These are phyloP conservation scores for Onygena corvina DNA, from an alignment of 2,329 filamentous ascomycete species.

Conservation along the genomic window DNA sequence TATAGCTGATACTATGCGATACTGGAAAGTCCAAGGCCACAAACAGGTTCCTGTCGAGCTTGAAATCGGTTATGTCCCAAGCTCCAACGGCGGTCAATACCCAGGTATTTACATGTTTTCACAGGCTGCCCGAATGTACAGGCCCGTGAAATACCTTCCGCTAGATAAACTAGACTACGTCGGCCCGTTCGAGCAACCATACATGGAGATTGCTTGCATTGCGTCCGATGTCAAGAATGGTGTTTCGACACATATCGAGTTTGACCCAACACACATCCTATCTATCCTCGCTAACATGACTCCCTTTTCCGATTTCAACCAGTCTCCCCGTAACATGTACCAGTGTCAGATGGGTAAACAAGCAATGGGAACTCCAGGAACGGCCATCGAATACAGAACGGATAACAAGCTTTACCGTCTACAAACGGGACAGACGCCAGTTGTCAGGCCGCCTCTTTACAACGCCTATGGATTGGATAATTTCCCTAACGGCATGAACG, in stretches of 20 bases:
- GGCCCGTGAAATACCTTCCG: conserved; percentile 84
- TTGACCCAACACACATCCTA: conserved; percentile 87
- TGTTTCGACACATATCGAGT: conserved; percentile 85
- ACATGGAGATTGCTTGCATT: conserved; percentile 94
- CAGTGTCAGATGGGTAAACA: conserved; percentile 99
- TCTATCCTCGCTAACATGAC: conserved; percentile 98
- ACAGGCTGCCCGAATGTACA: conserved; percentile 70
- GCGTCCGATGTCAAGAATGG: conserved; percentile 78
- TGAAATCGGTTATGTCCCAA: conserved; percentile 84
- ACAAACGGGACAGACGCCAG: conserved; percentile 89
- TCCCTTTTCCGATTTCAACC: conserved; percentile 96
- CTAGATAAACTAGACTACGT: conserved; percentile 77
- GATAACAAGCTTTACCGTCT: conserved; percentile 96
- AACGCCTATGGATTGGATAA: conserved; percentile 96
- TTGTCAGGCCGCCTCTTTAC: conserved; percentile 83
- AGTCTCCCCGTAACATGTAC: conserved; percentile 98
- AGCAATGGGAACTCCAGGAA: conserved; percentile 92
- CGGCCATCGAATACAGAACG: conserved; percentile 71
- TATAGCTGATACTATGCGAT: conserved; percentile 75
- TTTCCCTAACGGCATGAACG: conserved; percentile 93
- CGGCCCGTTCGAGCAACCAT: conserved; percentile 89
- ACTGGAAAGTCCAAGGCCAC: conserved; percentile 87
- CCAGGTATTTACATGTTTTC: conserved; percentile 92
- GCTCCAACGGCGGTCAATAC: conserved; percentile 83
- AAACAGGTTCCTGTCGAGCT: conserved; percentile 70